Evolutionary conservation across 306 rosid species (phyloP), one percentile per base, ranked within the genome.

Genomic region (Carpinus fangiana): DNA sequence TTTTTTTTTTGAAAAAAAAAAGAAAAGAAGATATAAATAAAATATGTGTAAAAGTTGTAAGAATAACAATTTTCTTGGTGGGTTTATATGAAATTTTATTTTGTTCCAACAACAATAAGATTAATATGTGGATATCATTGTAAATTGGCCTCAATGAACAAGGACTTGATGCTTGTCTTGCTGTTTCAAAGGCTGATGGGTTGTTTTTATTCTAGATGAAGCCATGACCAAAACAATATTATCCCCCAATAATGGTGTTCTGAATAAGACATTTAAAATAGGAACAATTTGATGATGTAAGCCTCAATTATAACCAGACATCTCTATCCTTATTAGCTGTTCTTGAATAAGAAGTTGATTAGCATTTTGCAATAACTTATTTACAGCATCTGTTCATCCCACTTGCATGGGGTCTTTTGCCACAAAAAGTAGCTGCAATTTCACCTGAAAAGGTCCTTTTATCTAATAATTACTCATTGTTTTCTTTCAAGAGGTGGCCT

Each of bases 211-310:
- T 52, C 57, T 52, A 0, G 16, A 52, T 3, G 28, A 56, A 56
- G 11, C 4, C 12, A 20, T 8, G 11, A 12, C 69, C 28, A 2
- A 62, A 62, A 16, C 28, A 78, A 56, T 12, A 13, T 47, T 50
- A 73, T 73, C 47, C 74, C 28, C 34, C 80, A 81, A 81, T 84
- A 70, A 80, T 76, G 74, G 45, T 61, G 74, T 41, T 65, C 76
- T 67, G 59, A n/a, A 28, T 34, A 36, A 36, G 10, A 70, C 48
- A 8, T 80, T 73, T 73, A 50, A 70, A 67, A 51, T 43, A 69
- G 50, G 20, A 14, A 74, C 28, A 64, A 71, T 60, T 48, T 36
- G 67, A 21, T 36, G 76, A 68, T 78, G 76, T 10, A 36, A 46
- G 74, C 65, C 60, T 57, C 60, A 56, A 64, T 70, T 48, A 76